Percentiles rank a stretch among this genome's conserved stretches.
phyloP scores from a whole-genome alignment of 768 basidiomycete genomes.

The Boletus patriciae region DNA sequence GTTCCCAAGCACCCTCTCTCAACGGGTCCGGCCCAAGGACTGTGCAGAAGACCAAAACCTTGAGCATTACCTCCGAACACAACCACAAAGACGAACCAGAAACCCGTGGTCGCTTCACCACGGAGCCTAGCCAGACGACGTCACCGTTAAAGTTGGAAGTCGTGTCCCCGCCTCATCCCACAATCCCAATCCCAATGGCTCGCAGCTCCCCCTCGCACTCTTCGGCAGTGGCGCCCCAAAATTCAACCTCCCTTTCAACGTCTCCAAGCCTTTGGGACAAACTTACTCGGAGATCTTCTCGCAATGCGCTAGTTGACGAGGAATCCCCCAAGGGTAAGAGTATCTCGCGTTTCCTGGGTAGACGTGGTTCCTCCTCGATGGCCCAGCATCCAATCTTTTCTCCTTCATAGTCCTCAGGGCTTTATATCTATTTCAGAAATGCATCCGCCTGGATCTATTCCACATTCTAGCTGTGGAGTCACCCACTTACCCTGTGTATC shows the following conservation, averaged over 20 bases:
- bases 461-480: not conserved
- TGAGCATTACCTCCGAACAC: constrained; percentile 6
- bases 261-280: constrained; percentile 27
- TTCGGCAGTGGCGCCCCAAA: not conserved
- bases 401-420: not conserved
- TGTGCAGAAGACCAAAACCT: not conserved
- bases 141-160: not conserved
- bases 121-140: not conserved
- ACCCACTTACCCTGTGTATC: not conserved
- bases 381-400: constrained; percentile 2
- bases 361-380: constrained; percentile 10
- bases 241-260: constrained; percentile 4
- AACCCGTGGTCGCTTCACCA: not conserved
- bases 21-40: constrained; percentile 5
- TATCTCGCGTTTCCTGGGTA: constrained; percentile 25
- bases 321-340: constrained; percentile 14
- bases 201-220: not conserved
- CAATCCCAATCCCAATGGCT: constrained; percentile 10
- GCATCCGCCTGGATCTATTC: not conserved
- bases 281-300: constrained; percentile 20
- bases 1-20: constrained; percentile 32
- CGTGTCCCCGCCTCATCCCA: not conserved
- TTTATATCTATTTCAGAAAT: not conserved
- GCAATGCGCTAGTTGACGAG: constrained; percentile 9
- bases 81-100: constrained; percentile 8